phyloP scores from a whole-genome alignment of 768 basidiomycete genomes.

The Kondoa malvinella region DNA sequence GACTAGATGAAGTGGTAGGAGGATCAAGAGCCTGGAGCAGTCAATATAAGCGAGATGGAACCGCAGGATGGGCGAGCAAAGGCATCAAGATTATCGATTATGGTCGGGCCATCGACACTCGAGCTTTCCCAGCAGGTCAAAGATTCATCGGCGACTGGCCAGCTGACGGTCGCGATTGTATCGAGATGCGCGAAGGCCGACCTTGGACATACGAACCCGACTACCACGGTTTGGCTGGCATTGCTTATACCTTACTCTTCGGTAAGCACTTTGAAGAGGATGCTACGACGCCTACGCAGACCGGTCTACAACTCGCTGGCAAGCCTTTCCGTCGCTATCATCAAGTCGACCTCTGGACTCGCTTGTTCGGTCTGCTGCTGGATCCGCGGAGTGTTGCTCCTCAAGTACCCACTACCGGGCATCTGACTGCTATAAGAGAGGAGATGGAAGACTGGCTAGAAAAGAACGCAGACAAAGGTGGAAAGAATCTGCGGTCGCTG shows the following conservation, averaged over 20 bases:
- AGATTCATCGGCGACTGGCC: conserved; percentile 73
- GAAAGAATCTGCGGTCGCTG: conserved; percentile 32
- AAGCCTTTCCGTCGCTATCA: conserved; percentile 85
- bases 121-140: conserved; percentile 60
- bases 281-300: conserved; percentile 25
- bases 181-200: conserved; percentile 63
- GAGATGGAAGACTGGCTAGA: conserved; percentile 83
- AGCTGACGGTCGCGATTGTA: conserved; percentile 75
- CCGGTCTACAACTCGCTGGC: conserved; percentile 44
- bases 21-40: conserved; percentile 50
- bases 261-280: conserved; percentile 83
- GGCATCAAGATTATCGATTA: conserved; percentile 92
- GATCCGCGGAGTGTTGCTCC: conserved; percentile 51
- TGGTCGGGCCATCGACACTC: conserved; percentile 79
- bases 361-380: conserved; percentile 66
- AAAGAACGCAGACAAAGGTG: conserved; percentile 59
- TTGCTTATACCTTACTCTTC: conserved; percentile 89
- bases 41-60: conserved; percentile 60
- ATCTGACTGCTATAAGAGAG: conserved; percentile 45
- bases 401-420: conserved; percentile 53
- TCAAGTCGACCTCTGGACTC: conserved; percentile 73
- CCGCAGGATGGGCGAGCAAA: conserved; percentile 67
- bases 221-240: conserved; percentile 86
- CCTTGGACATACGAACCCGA: conserved; percentile 93
- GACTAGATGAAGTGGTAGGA: conserved; percentile 65